A percentile compares a stretch with the other conserved stretches of the same genome.
Evolutionary conservation across 257 asterid genomes (phyloP).

Genomic region (Lithospermum erythrorhizon): DNA sequence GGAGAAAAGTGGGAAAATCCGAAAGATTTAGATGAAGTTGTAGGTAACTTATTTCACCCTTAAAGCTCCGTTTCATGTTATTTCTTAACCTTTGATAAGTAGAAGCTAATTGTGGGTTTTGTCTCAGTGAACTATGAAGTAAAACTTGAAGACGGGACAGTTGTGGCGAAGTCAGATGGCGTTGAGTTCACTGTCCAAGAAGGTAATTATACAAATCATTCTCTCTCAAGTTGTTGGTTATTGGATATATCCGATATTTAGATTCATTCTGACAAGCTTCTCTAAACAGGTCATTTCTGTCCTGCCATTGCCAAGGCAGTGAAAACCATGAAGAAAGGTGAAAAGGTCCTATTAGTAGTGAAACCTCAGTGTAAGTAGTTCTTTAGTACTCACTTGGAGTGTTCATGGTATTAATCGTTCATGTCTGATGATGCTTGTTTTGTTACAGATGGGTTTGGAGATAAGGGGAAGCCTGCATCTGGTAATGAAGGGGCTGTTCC

Average conservation of each 20-base stretch:
- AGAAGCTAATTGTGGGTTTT: neutral
- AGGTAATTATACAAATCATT: constrained; percentile 15
- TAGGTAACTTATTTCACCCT: constrained; percentile 17
- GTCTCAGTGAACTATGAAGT: constrained; percentile 51
- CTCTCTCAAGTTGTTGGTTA: neutral
- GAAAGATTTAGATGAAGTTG: constrained; percentile 51
- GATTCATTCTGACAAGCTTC: neutral
- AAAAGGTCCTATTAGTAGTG: constrained; percentile 40
- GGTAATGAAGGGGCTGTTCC: constrained; percentile 36
- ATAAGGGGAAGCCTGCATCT: constrained; percentile 41
- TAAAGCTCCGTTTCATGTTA: neutral
- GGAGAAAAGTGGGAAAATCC: constrained; percentile 60
- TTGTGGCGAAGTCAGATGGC: constrained; percentile 41
- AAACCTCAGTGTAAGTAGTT: constrained; percentile 41
- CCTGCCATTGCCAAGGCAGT: constrained; percentile 52
- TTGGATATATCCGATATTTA: neutral
- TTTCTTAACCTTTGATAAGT: neutral
- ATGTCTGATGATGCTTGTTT: neutral
- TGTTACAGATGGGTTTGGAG: constrained; percentile 52
- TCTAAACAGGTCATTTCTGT: constrained; percentile 37
- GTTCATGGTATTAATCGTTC: neutral
- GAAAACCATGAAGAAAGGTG: constrained; percentile 58
- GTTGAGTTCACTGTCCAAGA: constrained; percentile 49
- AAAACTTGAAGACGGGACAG: constrained; percentile 39
- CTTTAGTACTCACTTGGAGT: neutral